Base-by-base conservation (phyloP, 2,329 filamentous ascomycete species). In the Colletotrichum godetiae region DNA sequence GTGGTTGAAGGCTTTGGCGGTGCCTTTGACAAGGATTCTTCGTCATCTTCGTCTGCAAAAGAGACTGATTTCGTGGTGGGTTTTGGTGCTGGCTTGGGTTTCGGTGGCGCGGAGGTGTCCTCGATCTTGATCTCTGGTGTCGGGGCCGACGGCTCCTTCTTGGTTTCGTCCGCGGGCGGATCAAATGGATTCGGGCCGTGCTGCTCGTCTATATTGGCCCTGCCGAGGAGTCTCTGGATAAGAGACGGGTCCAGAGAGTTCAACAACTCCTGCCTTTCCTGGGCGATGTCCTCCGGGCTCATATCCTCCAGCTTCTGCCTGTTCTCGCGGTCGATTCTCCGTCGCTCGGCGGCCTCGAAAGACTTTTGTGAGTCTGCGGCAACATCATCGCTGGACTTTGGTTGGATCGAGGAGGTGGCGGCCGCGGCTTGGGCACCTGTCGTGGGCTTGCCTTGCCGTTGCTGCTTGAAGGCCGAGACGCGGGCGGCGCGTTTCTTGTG, bases 311-410 rank as follows among this genome's bases (percentile, higher is more conserved):
- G 82, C 73, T 89, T 90, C 71, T 91, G 88, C 57, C 85, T 90
- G 79, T 98, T 99, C 81, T 98, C 95, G 76, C 91, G 88, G 78
- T 96, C 93, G 80, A 99, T 98, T 5, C 88, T 87, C 75, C 85
- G 85, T 78, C 90, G 91, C 79, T 98, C 95, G 56, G 88, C 86
- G 12, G 87, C 81, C 55, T 86, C 84, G 52, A 83, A 79, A 46
- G 72, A 75, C 33, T 75, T 74, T 52, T 78, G 75, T 46, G 71
- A 68, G 22, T 52, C 59, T 56, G 46, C 55, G 27, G 29, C 35
- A 24, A 29, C 60, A 53, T 53, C 24, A 1, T 74, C 67, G 67
- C 76, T 33, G 75, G 75, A 75, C 74, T 75, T 49, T 52, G 56
- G 37, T 13, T 52, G 33, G 68, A 55, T 24, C 52, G 56, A 59